A percentile compares a stretch with the other conserved stretches of the same genome.
These are phyloP conservation scores for Sphaerulina populicola DNA, from an alignment of 2,329 filamentous ascomycete species.

Conservation along the genomic window DNA sequence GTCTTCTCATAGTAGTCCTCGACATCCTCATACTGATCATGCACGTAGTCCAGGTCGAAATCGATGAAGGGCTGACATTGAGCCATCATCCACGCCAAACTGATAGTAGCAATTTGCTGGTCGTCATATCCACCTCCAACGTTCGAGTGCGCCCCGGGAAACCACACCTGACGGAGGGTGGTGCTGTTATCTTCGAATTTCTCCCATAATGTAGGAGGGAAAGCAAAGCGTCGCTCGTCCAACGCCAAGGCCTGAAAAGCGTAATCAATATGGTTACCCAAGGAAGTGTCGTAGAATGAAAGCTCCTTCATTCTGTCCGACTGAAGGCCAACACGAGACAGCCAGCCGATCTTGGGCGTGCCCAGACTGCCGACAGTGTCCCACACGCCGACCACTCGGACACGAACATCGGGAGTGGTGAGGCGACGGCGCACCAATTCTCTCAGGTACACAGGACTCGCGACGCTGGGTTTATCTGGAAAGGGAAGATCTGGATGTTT, in stretches of 20 bases:
- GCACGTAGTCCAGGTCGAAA: constrained; percentile 41
- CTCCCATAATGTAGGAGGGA: constrained; percentile 39
- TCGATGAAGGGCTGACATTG: constrained; percentile 44
- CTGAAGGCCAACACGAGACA: constrained; percentile 31
- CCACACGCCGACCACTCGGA: constrained; percentile 41
- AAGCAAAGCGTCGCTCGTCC: constrained; percentile 38
- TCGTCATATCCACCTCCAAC: constrained; percentile 41
- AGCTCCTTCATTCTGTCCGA: constrained; percentile 32
- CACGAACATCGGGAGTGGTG: constrained; percentile 30
- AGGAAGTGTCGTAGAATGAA: constrained; percentile 43
- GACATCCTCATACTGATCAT: constrained; percentile 41
- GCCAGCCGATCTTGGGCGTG: constrained; percentile 40
- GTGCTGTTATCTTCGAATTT: constrained; percentile 38
- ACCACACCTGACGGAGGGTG: constrained; percentile 42
- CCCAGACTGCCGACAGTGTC: constrained; percentile 42
- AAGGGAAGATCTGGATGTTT: constrained; percentile 42
- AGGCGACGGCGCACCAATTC: constrained; percentile 34
- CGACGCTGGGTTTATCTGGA: constrained; percentile 39
- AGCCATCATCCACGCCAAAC: constrained; percentile 51
- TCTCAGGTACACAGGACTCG: constrained; percentile 37
- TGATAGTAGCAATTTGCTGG: constrained; percentile 45
- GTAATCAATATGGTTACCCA: constrained; percentile 35
- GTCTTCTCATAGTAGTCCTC: constrained; percentile 38
- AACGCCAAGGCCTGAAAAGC: constrained; percentile 41
- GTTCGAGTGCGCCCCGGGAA: constrained; percentile 41